phyloP scores from a whole-genome alignment of 2,329 filamentous ascomycete species.

The Xylariaceae sp. region DNA sequence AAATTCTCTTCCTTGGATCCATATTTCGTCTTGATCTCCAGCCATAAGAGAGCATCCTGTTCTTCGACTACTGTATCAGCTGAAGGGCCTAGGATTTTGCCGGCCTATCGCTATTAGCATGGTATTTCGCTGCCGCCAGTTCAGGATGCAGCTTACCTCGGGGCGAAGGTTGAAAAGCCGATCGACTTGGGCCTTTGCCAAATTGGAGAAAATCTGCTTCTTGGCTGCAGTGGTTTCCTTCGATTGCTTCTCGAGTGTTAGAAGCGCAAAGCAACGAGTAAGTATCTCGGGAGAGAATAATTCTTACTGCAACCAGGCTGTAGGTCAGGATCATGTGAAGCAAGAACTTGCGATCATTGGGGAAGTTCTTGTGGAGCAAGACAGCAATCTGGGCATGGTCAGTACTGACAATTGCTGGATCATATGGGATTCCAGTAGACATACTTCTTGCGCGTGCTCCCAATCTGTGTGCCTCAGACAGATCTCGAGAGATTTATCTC shows the following conservation, averaged over 20 bases:
- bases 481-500: conserved; percentile 44
- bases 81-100: background rate
- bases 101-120: conserved; percentile 13
- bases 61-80: conserved; percentile 15
- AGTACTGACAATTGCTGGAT: conserved; percentile 3
- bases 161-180: conserved; percentile 24
- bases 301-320: conserved; percentile 45
- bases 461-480: conserved; percentile 53
- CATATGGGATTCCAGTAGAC: background rate
- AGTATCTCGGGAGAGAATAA: background rate
- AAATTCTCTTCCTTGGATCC: conserved; percentile 20
- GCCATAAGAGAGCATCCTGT: conserved; percentile 25
- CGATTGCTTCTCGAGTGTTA: conserved; percentile 17
- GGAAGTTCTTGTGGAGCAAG: conserved; percentile 47
- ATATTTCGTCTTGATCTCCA: conserved; percentile 21
- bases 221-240: conserved; percentile 40
- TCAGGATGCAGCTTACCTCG: background rate
- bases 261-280: background rate
- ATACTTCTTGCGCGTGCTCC: conserved; percentile 52
- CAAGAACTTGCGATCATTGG: conserved; percentile 44
- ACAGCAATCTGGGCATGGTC: conserved; percentile 44
- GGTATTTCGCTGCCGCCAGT: background rate
- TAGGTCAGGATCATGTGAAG: conserved; percentile 54
- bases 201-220: conserved; percentile 46
- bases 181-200: conserved; percentile 35